Percentiles rank a stretch among this genome's conserved stretches.
These are phyloP conservation scores for Mytilinidion resinicola DNA, from an alignment of 495 filamentous ascomycete species.

Conservation along the genomic window DNA sequence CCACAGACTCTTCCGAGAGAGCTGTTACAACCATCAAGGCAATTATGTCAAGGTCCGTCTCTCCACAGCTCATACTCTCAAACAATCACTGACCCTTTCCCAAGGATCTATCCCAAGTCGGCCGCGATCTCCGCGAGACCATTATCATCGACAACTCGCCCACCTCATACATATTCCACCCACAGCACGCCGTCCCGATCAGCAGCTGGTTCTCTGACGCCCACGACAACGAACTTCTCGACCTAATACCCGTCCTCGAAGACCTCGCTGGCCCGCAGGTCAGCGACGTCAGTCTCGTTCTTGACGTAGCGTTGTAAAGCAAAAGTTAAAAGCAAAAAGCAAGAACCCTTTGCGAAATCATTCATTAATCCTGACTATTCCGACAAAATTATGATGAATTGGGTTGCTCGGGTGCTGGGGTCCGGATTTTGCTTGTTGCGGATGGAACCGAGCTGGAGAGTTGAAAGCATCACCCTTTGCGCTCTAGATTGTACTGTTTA, in stretches of 20 bases:
- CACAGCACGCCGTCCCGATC: conserved; percentile 97
- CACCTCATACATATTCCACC: conserved; percentile 99
- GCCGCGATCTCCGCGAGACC: conserved; percentile 90
- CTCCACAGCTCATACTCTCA: conserved; percentile 1
- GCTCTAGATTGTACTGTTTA: conserved; percentile 11
- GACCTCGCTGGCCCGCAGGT: conserved; percentile 85
- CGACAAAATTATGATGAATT: too few relatives aligned
- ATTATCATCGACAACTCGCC: conserved; percentile 99
- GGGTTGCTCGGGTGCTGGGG: too few relatives aligned
- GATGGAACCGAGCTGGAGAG: neutral
- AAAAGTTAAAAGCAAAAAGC: too few relatives aligned
- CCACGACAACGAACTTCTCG: conserved; percentile 97
- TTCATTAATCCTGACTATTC: neutral
- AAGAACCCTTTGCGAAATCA: neutral
- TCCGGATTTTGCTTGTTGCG: neutral
- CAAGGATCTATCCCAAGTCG: conserved; percentile 88
- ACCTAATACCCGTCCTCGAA: conserved; percentile 97
- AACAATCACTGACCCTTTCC: neutral
- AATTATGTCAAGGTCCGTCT: conserved; percentile 86
- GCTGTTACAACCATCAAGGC: conserved; percentile 98
- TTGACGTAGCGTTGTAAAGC: conserved; percentile 81
- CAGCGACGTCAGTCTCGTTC: conserved; percentile 91
- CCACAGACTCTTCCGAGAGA: conserved; percentile 93
- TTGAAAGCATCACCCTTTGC: conserved; percentile 1
- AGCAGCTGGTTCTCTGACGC: conserved; percentile 99